A percentile compares a stretch with the other conserved stretches of the same genome.
Conservation (phyloP, 202 grass and related monocot species). For the Alloteropsis angusta region DNA sequence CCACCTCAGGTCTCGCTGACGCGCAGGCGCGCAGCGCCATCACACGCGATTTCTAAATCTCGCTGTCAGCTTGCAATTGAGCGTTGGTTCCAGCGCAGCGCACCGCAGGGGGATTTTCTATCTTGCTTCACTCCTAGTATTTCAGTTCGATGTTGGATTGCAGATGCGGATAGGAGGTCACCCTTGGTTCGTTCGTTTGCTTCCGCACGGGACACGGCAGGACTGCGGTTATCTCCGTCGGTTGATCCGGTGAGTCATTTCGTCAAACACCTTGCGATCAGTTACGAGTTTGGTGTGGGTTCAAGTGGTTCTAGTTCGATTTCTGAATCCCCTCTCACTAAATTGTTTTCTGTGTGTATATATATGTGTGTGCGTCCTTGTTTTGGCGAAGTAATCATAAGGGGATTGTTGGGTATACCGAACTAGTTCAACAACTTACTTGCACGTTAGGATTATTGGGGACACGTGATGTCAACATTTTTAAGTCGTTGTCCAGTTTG, state of each 20-base stretch:
- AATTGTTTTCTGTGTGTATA: neutral
- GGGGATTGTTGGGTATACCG: neutral
- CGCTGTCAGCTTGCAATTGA: neutral
- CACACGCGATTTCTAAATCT: neutral
- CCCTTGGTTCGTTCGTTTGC: neutral
- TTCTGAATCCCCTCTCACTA: neutral
- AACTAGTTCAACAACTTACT: neutral
- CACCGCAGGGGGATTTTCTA: neutral
- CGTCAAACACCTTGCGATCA: neutral
- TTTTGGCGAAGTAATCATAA: neutral
- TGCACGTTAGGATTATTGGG: neutral
- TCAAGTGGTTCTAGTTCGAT: neutral
- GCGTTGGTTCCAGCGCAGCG: neutral
- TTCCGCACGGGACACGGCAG: neutral
- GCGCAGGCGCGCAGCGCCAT: neutral
- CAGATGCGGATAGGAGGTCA: neutral
- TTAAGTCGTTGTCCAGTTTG: neutral
- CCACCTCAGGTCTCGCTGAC: neutral
- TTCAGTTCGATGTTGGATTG: neutral
- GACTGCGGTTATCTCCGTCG: neutral
- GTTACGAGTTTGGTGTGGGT: neutral
- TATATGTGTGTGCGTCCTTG: neutral
- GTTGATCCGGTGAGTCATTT: constrained; percentile 12
- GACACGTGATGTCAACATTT: neutral
- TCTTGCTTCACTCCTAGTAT: neutral